Base-by-base conservation (phyloP, 2,329 filamentous ascomycete genomes). In the Spiromastix sp. region DNA sequence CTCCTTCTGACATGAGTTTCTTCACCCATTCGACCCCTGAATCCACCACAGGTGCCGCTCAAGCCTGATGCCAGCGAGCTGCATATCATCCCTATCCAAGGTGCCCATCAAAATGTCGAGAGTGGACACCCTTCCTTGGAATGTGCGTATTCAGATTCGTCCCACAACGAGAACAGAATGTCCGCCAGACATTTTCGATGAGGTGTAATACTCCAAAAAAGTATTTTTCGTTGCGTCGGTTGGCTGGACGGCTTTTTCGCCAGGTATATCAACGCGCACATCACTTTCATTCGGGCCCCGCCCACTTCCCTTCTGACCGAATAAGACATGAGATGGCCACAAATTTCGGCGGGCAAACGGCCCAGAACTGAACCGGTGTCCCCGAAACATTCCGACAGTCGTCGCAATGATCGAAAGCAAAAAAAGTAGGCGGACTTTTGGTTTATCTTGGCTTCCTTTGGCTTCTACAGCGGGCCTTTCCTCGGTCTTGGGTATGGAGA, bases 91-190 rank as follows among this genome's bases (percentile, higher is more conserved):
- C 4, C 31, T 25, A 37, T 53, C 50, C 17, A 53, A 36, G 9
- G 45, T 51, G 11, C 49, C 49, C 8, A 48, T 27, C 7, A 42
- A 38, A 21, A 54, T 24, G 39, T 53, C 51, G 34, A 50, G 40
- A 11, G 28, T n/a, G 2, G 34, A 28, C 25, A 40, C n/a, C n/a
- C n/a, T n/a, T n/a, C n/a, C n/a, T n/a, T n/a, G n/a, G n/a, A n/a
- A n/a, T n/a, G n/a, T n/a, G n/a, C n/a, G n/a, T n/a, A n/a, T n/a
- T n/a, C 12, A 54, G 30, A 38, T 47, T 44, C 4, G 52, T 55
- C 1, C 51, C 51, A 34, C 51, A 55, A 7, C 37, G 41, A 7
- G 44, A 47, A 22, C 52, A 55, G 31, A 55, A 55, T 1, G 45
- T 45, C 8, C 49, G 36, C 19, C 44, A 41, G n/a, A 45, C 44